Evolutionary conservation across 495 filamentous ascomycete species (phyloP), one percentile per base, ranked within the genome.

Genomic region (Penicillium fimorum): DNA sequence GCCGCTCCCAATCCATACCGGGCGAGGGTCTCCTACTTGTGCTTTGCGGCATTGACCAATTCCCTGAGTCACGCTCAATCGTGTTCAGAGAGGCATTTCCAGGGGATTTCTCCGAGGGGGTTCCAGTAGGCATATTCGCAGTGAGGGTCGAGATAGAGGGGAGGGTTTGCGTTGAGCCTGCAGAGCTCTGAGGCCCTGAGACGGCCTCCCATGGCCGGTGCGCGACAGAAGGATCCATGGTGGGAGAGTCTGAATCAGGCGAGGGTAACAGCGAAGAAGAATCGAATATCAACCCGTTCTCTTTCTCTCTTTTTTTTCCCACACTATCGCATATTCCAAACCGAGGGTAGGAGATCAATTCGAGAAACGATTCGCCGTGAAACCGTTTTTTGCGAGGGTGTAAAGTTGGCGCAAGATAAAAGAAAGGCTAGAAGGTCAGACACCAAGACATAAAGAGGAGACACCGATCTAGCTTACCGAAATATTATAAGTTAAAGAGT

Each of bases 31-130:
- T 58, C 74, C 53, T 68, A 79, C 76, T 75, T 63, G 75, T 77
- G 59, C 76, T 79, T 56, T 76, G 76, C 59, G 76, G 74, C 69
- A 79, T 77, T 7, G 76, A 79, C 76, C 76, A 79, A 65, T 76
- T 77, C 47, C 76, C 76, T 33, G 76, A 79, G 60, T 79, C 76
- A 30, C 76, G 73, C 54, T 79, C 75, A 58, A 78, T 70, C 10
- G 76, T 77, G 47, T 76, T 79, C 57, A 79, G 55, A n/a, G 76
- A 79, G 1, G 70, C 62, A 54, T 77, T 71, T 2, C 71, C 72
- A 2, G 75, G 75, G 5, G 75, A 77, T 53, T 78, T 78, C 58
- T 77, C 76, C 1, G 71, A 63, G 3, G 72, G 59, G 20, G 56
- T 45, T 1, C 49, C 57, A 7, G 61, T 40, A 20, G 64, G 71